A percentile compares a stretch with the other conserved stretches of the same genome.
phyloP scores from a whole-genome alignment of 2,329 filamentous ascomycete species.

The Fusarium circinatum region DNA sequence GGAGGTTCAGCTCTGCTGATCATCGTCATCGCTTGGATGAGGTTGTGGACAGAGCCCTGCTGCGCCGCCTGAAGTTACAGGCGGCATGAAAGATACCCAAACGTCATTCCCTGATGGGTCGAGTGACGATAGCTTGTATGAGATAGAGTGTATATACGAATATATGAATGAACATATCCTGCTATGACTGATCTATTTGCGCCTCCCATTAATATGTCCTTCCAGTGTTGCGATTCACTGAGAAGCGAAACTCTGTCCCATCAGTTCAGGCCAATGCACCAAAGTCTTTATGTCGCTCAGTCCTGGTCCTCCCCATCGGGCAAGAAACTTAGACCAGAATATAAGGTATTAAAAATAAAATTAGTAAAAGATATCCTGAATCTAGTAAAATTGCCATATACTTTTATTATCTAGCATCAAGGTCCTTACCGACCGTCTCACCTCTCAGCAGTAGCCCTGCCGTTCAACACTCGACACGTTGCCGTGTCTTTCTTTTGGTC shows the following conservation, averaged over 20 bases:
- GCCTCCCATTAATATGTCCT: not conserved
- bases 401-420: no score
- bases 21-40: not conserved
- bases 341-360: no score
- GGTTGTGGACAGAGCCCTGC: not conserved
- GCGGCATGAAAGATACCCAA: slow-evolving; percentile 14
- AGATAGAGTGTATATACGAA: slow-evolving; percentile 10
- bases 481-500: not conserved
- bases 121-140: slow-evolving; percentile 12
- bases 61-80: not conserved
- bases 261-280: not conserved
- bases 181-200: not conserved
- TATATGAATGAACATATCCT: slow-evolving; percentile 10
- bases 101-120: not conserved
- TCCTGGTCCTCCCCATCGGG: no score
- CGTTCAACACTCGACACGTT: not conserved
- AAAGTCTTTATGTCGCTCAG: not conserved
- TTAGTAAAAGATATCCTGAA: no score
- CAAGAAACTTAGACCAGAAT: no score
- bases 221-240: not conserved
- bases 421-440: no score
- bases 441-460: no score
- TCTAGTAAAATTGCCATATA: no score
- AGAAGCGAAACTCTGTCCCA: not conserved
- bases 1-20: not conserved